Percentiles rank a stretch among this genome's conserved stretches.
Conservation (phyloP, 306 rosid genomes). For the Citrullus mucosospermus region DNA sequence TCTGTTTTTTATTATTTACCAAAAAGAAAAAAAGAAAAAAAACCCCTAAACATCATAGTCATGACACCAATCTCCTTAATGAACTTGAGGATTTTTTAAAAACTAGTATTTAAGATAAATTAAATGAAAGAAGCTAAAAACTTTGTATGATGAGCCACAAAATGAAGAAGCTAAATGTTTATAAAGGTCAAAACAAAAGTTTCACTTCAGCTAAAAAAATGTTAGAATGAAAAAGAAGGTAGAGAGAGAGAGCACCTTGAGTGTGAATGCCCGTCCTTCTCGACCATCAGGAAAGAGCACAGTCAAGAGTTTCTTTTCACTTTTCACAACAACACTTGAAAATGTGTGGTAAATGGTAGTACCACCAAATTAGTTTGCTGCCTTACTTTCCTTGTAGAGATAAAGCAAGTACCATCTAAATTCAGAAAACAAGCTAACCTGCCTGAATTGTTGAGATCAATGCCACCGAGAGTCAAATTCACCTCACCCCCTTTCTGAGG, state of each 20-base stretch:
- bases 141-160: not conserved
- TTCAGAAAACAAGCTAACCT: conserved; percentile 66
- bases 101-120: not conserved
- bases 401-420: conserved; percentile 4
- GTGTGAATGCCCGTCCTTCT: conserved; percentile 92
- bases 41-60: not conserved
- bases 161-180: not conserved
- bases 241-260: conserved; percentile 47
- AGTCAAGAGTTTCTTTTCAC: conserved; percentile 90
- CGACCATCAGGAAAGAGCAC: conserved; percentile 89
- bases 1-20: too few relatives aligned
- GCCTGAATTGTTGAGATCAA: conserved; percentile 99
- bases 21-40: too few relatives aligned
- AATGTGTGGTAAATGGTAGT: conserved; percentile 18
- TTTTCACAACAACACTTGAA: conserved; percentile 82
- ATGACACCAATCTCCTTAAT: not conserved
- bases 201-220: not conserved
- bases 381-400: conserved; percentile 1
- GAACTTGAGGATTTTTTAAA: not conserved
- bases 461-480: conserved; percentile 96
- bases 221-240: not conserved
- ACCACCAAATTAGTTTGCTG: conserved; percentile 20
- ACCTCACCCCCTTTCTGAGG: conserved; percentile 74
- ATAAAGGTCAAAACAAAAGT: not conserved
- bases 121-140: not conserved